Percentiles rank a stretch among this genome's conserved stretches.
phyloP scores from a whole-genome alignment of 805 yeast genomes.

The Lachancea fermentati region DNA sequence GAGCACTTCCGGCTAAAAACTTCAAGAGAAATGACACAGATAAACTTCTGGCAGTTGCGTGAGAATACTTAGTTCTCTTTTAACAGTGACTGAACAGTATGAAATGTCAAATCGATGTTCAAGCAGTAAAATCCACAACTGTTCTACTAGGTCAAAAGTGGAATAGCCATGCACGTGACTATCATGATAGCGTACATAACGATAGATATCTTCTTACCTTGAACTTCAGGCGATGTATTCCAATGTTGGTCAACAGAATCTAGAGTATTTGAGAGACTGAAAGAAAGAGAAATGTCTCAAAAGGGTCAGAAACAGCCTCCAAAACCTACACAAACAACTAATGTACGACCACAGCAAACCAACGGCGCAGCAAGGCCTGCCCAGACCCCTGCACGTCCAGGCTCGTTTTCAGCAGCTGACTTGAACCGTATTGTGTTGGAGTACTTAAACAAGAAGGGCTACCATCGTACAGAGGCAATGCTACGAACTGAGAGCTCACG shows the following conservation, averaged over 20 bases:
- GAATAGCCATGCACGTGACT: not conserved
- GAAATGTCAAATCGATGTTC: too few relatives aligned
- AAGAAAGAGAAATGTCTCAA: slow-evolving; percentile 6
- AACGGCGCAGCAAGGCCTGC: slow-evolving; percentile 13
- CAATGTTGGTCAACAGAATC: not conserved
- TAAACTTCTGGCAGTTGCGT: too few relatives aligned
- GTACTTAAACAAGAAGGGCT: slow-evolving; percentile 89
- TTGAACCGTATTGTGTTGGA: slow-evolving; percentile 88
- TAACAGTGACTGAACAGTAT: too few relatives aligned
- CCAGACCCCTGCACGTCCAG: slow-evolving; percentile 16
- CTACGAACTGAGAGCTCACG: slow-evolving; percentile 79
- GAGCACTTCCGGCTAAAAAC: too few relatives aligned
- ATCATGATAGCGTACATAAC: too few relatives aligned
- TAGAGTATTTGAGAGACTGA: not conserved
- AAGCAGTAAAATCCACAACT: not conserved
- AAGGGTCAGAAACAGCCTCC: slow-evolving; percentile 11
- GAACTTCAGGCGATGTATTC: not conserved
- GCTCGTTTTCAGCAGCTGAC: slow-evolving; percentile 68
- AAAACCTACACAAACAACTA: slow-evolving; percentile 4
- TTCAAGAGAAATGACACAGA: too few relatives aligned
- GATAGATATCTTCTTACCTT: not conserved
- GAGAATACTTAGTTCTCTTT: too few relatives aligned
- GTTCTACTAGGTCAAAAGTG: not conserved
- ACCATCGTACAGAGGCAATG: slow-evolving; percentile 90
- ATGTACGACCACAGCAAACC: slow-evolving; percentile 8